Percentiles rank a stretch among this genome's conserved stretches.
These are phyloP conservation scores for Rhynchospora breviuscula DNA, from an alignment of 176 grass and related monocot species.

Conservation along the genomic window DNA sequence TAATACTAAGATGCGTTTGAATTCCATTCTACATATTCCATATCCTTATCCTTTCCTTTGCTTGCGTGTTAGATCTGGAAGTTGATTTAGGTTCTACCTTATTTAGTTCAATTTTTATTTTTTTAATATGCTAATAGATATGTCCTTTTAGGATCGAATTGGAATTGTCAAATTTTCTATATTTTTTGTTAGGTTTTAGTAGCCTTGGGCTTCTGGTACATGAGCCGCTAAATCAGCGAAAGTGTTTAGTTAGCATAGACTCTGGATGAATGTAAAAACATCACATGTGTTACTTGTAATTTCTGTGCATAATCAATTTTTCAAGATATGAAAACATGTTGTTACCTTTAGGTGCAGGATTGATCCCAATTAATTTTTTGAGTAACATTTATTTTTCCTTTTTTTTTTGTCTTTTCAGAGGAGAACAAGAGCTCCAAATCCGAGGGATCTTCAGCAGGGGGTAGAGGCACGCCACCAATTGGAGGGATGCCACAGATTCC, in stretches of 20 bases:
- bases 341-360: not conserved
- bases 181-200: not conserved
- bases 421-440: constrained; percentile 51
- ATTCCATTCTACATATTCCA: not conserved
- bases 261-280: not conserved
- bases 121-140: not conserved
- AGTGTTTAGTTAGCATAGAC: not conserved
- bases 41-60: not conserved
- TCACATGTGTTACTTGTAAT: not conserved
- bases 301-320: not conserved
- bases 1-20: not conserved
- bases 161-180: not conserved
- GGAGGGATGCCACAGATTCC: constrained; percentile 30
- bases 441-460: constrained; percentile 48
- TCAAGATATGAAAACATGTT: not conserved
- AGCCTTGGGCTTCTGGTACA: not conserved
- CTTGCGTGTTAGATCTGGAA: constrained; percentile 5
- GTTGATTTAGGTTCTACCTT: not conserved
- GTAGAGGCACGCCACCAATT: constrained; percentile 32
- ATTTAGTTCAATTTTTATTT: not conserved
- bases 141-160: not conserved
- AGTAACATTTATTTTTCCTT: not conserved
- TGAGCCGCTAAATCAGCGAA: not conserved
- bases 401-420: constrained; percentile 33
- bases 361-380: not conserved